Conservation (phyloP, 129 eudicot species). For the Centella asiatica region DNA sequence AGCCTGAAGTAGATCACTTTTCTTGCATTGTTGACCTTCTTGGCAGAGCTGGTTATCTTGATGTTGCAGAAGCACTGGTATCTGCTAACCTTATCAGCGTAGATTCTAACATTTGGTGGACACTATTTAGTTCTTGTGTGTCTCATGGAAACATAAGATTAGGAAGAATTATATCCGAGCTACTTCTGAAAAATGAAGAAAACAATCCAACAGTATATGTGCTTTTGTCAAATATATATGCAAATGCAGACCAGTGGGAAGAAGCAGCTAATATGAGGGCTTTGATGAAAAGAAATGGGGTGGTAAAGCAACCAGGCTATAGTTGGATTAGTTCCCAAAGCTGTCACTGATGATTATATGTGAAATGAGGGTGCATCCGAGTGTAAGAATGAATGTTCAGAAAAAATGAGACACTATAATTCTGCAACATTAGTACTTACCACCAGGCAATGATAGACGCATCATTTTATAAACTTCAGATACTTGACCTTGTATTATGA, state of each 20-base stretch:
- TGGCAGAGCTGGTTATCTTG: slow-evolving; percentile 74
- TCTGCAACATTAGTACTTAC: no score
- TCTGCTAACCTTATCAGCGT: slow-evolving; percentile 24
- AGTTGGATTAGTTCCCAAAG: slow-evolving; percentile 55
- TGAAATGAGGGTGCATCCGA: neutral
- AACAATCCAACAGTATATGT: slow-evolving; percentile 57
- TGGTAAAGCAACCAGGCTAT: slow-evolving; percentile 68
- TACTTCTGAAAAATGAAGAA: slow-evolving; percentile 50
- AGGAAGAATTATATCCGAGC: slow-evolving; percentile 53
- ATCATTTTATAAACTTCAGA: no score
- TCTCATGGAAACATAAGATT: slow-evolving; percentile 67
- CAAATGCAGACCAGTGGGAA: slow-evolving; percentile 68
- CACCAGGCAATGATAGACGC: no score
- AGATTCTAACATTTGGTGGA: slow-evolving; percentile 76
- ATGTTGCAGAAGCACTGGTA: slow-evolving; percentile 52
- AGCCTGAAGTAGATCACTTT: slow-evolving; percentile 63
- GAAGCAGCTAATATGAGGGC: slow-evolving; percentile 67
- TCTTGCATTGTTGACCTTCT: slow-evolving; percentile 77
- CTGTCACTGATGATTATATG: neutral
- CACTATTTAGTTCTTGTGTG: slow-evolving; percentile 67
- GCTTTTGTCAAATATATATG: slow-evolving; percentile 67
- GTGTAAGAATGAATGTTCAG: no score
- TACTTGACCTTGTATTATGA: no score
- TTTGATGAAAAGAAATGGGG: slow-evolving; percentile 52
- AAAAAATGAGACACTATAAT: no score